Base-by-base conservation (phyloP, 768 basidiomycete genomes). In the Crucibulum laeve region DNA sequence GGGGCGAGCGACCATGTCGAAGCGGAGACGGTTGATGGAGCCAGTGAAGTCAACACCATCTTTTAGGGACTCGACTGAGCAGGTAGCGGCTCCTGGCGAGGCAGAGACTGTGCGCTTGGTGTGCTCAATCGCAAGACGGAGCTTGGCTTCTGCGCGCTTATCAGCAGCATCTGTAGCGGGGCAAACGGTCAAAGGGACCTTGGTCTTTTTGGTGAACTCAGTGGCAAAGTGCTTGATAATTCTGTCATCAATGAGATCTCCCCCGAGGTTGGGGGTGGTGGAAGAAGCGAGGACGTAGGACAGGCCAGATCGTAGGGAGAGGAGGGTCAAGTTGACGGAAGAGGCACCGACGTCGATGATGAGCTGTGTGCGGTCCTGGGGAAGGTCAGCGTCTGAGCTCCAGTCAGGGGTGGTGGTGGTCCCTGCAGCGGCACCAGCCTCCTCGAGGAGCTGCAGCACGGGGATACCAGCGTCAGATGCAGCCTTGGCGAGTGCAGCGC, bases 181-280 rank as follows among this genome's bases (percentile, higher is more conserved):
- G 42, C 71, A 78, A 13, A 91, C 73, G 6, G 74, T 65, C 33
- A 96, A 71, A 0, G 83, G 68, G 18, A 77, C 77, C 63, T 90
- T 91, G 14, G 87, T 93, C 71, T 96, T 99, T 69, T 97, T 98
- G 39, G 88, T 89, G 64, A 99, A 99, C 51, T 99, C 95, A 59
- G 91, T 83, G 42, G 88, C 82, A 62, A 99, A 96, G 71, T 88
- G 89, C 47, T 86, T 84, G 68, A 96, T 81, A 32, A 97, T 75
- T 57, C 83, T 79, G 47, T 80, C 78, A 65, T 92, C 90, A 55
- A 94, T 80, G 46, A 77, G 73, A 51, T 87, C 77, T 0, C 84
- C 88, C 4, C 84, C 82, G 35, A 85, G 60, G 21, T 59, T 53
- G 25, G 71, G 60, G 25, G 65, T 64, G n/a, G 69, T 63, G 5